Percentiles rank a stretch among this genome's conserved stretches.
phyloP scores from a whole-genome alignment of 768 basidiomycete genomes.

The Hortiboletus flavorubellus region DNA sequence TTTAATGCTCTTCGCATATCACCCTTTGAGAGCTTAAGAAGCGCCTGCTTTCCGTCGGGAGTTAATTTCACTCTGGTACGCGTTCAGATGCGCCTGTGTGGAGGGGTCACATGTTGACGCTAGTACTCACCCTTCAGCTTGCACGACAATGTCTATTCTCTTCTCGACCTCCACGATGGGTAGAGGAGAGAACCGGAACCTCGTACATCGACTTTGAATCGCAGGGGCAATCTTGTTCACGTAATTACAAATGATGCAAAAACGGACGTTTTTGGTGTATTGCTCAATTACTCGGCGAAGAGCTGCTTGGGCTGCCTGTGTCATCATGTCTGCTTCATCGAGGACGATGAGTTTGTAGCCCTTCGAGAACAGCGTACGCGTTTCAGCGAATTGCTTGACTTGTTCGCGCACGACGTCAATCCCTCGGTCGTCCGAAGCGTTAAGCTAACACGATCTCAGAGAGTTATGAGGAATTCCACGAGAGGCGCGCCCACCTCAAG shows the following conservation, averaged over 20 bases:
- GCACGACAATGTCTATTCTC: slow-evolving; percentile 72
- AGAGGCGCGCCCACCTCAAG: slow-evolving; percentile 63
- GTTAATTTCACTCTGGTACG: slow-evolving; percentile 75
- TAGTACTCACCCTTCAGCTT: slow-evolving; percentile 69
- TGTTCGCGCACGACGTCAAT: slow-evolving; percentile 99
- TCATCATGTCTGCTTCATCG: slow-evolving; percentile 99
- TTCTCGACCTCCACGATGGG: slow-evolving; percentile 84
- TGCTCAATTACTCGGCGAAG: slow-evolving; percentile 97
- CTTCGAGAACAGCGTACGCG: slow-evolving; percentile 85
- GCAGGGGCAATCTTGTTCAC: slow-evolving; percentile 99
- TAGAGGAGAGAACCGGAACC: slow-evolving; percentile 94
- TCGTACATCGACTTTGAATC: slow-evolving; percentile 96
- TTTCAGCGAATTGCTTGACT: slow-evolving; percentile 98
- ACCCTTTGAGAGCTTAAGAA: slow-evolving; percentile 92
- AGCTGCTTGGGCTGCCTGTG: slow-evolving; percentile 93
- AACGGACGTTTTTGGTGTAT: slow-evolving; percentile 97
- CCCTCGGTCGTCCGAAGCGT: slow-evolving; percentile 97
- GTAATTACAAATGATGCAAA: slow-evolving; percentile 99
- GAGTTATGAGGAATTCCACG: not conserved
- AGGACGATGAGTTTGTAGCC: slow-evolving; percentile 97
- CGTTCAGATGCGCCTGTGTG: not conserved
- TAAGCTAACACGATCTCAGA: slow-evolving; percentile 55
- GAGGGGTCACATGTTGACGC: not conserved
- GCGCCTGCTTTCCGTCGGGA: slow-evolving; percentile 79
- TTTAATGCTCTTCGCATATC: slow-evolving; percentile 98